Percentiles rank a stretch among this genome's conserved stretches.
phyloP scores from a whole-genome alignment of 73 alveolate genomes.

The Paramecium caudatum region DNA sequence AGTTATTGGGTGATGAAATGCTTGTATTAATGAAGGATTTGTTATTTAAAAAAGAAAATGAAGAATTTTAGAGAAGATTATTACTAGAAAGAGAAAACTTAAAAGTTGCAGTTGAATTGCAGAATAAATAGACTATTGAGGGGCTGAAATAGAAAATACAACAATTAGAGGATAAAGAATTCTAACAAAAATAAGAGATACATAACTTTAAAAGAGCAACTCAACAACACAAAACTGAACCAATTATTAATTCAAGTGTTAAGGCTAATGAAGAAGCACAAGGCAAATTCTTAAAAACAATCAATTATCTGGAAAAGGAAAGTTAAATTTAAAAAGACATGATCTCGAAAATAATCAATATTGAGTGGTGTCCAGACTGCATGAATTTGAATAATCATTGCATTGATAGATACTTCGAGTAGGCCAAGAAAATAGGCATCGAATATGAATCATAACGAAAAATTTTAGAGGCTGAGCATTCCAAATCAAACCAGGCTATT shows the following conservation, averaged over 20 bases:
- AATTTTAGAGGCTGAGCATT: not conserved
- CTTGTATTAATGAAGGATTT: too few relatives aligned
- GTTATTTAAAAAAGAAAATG: too few relatives aligned
- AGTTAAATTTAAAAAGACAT: not conserved
- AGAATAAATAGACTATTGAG: too few relatives aligned
- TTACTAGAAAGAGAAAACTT: too few relatives aligned
- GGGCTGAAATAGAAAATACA: not conserved
- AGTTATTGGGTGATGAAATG: too few relatives aligned
- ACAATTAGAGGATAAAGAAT: not conserved
- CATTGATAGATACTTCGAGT: not conserved
- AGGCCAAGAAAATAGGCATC: not conserved
- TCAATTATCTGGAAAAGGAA: not conserved
- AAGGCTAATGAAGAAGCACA: not conserved
- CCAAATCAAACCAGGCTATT: not conserved
- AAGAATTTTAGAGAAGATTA: too few relatives aligned
- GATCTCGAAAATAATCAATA: not conserved
- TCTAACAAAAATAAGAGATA: not conserved
- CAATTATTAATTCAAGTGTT: not conserved
- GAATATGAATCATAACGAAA: not conserved
- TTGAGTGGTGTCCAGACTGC: not conserved
- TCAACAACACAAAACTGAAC: constrained; percentile 10
- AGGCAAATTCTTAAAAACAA: not conserved
- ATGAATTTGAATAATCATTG: not conserved
- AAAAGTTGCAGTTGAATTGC: too few relatives aligned
- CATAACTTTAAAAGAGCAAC: not conserved